These are phyloP conservation scores for Neoarthrinium moseri DNA, from an alignment of 2,329 filamentous ascomycete species.

Conservation along the genomic window DNA sequence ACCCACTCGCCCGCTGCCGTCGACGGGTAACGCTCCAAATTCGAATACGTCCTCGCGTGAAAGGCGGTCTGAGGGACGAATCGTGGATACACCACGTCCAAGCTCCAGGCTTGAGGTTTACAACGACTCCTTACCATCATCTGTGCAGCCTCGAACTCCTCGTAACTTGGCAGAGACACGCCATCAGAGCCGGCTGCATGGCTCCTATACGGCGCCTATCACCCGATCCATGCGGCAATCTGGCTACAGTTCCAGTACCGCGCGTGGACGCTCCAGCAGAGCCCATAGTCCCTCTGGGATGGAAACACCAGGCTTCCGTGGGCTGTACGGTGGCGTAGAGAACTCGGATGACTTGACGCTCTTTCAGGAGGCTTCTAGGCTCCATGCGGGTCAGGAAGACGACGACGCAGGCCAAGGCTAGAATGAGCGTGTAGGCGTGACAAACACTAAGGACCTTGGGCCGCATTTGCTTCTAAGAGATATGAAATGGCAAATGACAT, in stretches of 20 bases:
- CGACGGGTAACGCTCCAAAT: too few relatives aligned
- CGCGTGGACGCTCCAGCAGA: conserved; percentile 16
- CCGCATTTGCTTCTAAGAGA: too few relatives aligned
- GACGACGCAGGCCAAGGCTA: background rate
- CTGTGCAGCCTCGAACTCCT: conserved; percentile 49
- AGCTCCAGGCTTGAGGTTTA: conserved; percentile 41
- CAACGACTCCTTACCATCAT: conserved; percentile 42
- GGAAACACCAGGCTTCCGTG: conserved; percentile 40
- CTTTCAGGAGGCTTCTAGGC: conserved; percentile 17
- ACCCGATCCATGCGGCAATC: conserved; percentile 13
- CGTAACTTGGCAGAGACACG: conserved; percentile 47
- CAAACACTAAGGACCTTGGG: too few relatives aligned
- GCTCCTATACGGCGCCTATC: conserved; percentile 42
- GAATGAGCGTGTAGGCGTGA: too few relatives aligned
- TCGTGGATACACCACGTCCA: too few relatives aligned
- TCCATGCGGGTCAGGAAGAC: conserved; percentile 19
- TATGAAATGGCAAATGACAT: too few relatives aligned
- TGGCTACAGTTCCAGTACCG: conserved; percentile 10
- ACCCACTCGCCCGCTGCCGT: too few relatives aligned
- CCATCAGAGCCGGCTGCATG: conserved; percentile 41
- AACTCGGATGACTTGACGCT: conserved; percentile 43
- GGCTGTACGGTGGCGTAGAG: conserved; percentile 47
- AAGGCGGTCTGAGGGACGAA: background rate
- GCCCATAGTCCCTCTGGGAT: conserved; percentile 36
- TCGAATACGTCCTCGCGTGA: background rate